Conservation (phyloP, 192 early-diverging fungal genomes). For the Coemansia sp. region DNA sequence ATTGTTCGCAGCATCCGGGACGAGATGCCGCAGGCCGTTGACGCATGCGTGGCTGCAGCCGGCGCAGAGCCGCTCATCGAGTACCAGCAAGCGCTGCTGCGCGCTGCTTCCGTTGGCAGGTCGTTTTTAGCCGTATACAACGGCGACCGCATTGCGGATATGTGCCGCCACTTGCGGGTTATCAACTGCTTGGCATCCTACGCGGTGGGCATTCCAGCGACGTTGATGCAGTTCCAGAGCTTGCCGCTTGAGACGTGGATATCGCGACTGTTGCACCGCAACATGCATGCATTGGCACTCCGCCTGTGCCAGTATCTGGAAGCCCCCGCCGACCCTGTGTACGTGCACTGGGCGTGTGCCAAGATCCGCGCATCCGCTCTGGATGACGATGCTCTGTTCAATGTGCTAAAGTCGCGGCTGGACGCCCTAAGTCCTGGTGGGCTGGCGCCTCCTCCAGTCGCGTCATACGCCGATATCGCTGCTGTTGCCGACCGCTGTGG, state of each 20-base stretch:
- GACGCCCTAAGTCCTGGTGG: conserved; percentile 44
- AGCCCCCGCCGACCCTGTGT: conserved; percentile 73
- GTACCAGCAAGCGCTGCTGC: conserved; percentile 73
- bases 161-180: conserved; percentile 82
- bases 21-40: conserved; percentile 83
- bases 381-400: conserved; percentile 85
- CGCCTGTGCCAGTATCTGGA: conserved; percentile 82
- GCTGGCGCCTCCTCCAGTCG: conserved; percentile 53
- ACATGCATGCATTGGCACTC: conserved; percentile 84
- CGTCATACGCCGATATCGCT: conserved; percentile 89
- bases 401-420: conserved; percentile 77
- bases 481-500: conserved; percentile 86
- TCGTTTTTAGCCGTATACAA: conserved; percentile 86
- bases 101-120: conserved; percentile 94
- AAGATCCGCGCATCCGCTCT: conserved; percentile 81
- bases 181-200: conserved; percentile 85
- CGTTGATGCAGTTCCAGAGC: conserved; percentile 72
- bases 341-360: conserved; percentile 96
- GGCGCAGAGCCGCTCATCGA: conserved; percentile 78
- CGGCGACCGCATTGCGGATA: conserved; percentile 82
- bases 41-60: conserved; percentile 89
- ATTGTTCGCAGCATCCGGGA: conserved; percentile 84
- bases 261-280: conserved; percentile 78
- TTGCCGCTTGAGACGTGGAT: conserved; percentile 82
- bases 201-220: conserved; percentile 87